Conservation (phyloP, 768 basidiomycete species). For the Termitomyces sp. region DNA sequence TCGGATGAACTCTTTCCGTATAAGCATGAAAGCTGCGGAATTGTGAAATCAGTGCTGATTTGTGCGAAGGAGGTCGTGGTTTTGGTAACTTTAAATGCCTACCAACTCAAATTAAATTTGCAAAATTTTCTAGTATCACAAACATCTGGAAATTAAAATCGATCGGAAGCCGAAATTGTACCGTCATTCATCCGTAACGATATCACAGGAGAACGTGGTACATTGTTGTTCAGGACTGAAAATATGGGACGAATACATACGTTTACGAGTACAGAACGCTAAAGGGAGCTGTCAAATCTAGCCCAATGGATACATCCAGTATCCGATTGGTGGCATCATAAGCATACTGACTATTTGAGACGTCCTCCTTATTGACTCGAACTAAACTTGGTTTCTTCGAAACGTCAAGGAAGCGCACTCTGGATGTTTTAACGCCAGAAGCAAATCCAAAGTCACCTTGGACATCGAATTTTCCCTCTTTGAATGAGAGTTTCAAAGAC, state of each 20-base stretch:
- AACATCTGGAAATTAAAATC: not conserved
- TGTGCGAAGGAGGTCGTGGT: too few species aligned
- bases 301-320: constrained; percentile 35
- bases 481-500: constrained; percentile 27
- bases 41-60: too few species aligned
- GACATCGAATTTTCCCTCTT: constrained; percentile 24
- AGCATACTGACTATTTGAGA: constrained; percentile 15
- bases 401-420: constrained; percentile 35
- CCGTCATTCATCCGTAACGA: not conserved
- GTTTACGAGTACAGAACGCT: constrained; percentile 17
- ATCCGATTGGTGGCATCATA: constrained; percentile 37
- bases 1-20: not conserved
- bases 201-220: not conserved
- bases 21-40: too few species aligned
- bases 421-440: constrained; percentile 29
- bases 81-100: not conserved
- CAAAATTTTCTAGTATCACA: not conserved
- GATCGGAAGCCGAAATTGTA: not conserved
- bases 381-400: constrained; percentile 23
- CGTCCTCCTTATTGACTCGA: constrained; percentile 21
- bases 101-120: not conserved
- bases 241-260: not conserved
- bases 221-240: not conserved
- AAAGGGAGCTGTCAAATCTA: constrained; percentile 30
- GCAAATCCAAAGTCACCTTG: constrained; percentile 31